Evolutionary conservation across 2,329 filamentous ascomycete species (phyloP).

Genomic region (Alternaria ventricosa): DNA sequence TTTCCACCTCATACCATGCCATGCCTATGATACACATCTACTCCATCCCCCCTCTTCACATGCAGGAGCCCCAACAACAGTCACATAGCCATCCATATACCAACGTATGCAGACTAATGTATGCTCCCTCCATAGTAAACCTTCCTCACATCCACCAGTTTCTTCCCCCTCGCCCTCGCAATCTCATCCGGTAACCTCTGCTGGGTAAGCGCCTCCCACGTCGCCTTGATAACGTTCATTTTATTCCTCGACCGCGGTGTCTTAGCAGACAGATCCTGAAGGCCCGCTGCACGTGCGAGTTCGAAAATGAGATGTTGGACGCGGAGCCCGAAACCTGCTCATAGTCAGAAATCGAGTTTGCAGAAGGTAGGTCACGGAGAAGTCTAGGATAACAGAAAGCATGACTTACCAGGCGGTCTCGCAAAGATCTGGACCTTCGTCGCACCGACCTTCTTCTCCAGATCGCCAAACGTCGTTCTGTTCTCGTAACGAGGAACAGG

Average conservation of each 20-base stretch:
- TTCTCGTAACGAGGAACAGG: conserved; percentile 92
- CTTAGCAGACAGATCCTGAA: conserved; percentile 82
- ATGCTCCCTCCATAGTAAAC: conserved; percentile 87
- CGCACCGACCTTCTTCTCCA: conserved; percentile 83
- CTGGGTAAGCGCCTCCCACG: conserved; percentile 79
- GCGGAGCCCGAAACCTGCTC: conserved; percentile 86
- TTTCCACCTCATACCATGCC: not conserved
- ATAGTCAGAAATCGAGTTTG: not conserved
- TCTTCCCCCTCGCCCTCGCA: conserved; percentile 87
- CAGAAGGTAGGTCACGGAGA: not conserved
- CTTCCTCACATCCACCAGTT: conserved; percentile 93
- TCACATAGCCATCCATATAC: too few species aligned
- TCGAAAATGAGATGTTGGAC: conserved; percentile 93
- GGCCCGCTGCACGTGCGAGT: conserved; percentile 85
- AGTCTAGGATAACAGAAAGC: not conserved
- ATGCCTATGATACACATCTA: conserved; percentile 20
- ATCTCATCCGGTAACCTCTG: conserved; percentile 90
- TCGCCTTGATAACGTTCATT: conserved; percentile 97
- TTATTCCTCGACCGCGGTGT: conserved; percentile 89
- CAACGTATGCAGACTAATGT: conserved; percentile 20
- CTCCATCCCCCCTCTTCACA: not conserved
- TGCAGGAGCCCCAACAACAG: too few species aligned
- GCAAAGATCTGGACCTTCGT: conserved; percentile 81
- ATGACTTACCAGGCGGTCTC: conserved; percentile 79
- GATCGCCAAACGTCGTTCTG: conserved; percentile 86